A percentile compares a stretch with the other conserved stretches of the same genome.
Conservation (phyloP, 2,329 filamentous ascomycete species). For the Sporothrix curviconia region DNA sequence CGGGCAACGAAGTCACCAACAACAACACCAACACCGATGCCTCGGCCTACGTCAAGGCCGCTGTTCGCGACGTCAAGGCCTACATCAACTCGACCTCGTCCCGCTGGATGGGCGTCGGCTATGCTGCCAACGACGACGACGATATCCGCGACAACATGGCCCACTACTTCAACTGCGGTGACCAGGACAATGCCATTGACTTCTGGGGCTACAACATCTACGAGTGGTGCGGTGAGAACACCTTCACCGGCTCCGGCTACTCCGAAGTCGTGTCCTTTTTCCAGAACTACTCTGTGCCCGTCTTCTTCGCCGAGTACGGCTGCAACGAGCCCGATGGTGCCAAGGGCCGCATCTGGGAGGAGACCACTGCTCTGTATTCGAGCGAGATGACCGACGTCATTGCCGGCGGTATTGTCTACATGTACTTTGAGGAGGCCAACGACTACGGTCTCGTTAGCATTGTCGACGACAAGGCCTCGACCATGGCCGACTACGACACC, state of each 20-base stretch:
- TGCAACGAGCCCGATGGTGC: slow-evolving; percentile 66
- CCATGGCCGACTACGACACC: slow-evolving; percentile 66
- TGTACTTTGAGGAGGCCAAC: slow-evolving; percentile 92
- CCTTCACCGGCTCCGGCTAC: slow-evolving; percentile 71
- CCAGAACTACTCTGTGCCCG: slow-evolving; percentile 78
- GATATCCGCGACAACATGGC: slow-evolving; percentile 75
- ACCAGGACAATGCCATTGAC: slow-evolving; percentile 63
- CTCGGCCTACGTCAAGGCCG: slow-evolving; percentile 93
- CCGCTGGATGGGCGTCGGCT: slow-evolving; percentile 81
- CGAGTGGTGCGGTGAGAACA: slow-evolving; percentile 91
- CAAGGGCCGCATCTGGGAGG: slow-evolving; percentile 70
- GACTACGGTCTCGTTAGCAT: slow-evolving; percentile 74
- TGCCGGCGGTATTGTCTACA: slow-evolving; percentile 97
- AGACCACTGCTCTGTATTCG: slow-evolving; percentile 76
- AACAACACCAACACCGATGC: slow-evolving; percentile 79
- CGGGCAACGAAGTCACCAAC: slow-evolving; percentile 96
- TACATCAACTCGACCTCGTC: slow-evolving; percentile 80
- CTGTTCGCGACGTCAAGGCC: slow-evolving; percentile 89
- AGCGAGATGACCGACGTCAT: slow-evolving; percentile 77
- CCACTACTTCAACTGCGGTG: slow-evolving; percentile 90
- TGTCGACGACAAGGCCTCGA: slow-evolving; percentile 49
- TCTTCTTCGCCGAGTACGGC: slow-evolving; percentile 98
- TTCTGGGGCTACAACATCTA: slow-evolving; percentile 99
- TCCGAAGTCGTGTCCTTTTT: slow-evolving; percentile 80
- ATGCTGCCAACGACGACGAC: slow-evolving; percentile 89